These are phyloP conservation scores for Tulasnella sp. DNA, from an alignment of 768 basidiomycete species.

Conservation along the genomic window DNA sequence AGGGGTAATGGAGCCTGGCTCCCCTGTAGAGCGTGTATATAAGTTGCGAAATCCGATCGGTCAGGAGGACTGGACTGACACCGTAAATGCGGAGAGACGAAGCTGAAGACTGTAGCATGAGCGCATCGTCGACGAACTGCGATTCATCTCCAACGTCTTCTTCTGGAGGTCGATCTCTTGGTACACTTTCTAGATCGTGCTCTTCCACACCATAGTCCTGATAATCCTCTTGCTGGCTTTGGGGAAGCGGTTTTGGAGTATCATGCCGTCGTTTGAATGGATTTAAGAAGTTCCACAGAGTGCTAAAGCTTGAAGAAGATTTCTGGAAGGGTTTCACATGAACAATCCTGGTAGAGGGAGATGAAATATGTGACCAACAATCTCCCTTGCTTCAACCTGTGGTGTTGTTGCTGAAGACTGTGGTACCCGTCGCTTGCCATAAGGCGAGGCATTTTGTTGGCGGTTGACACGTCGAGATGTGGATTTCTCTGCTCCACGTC, in stretches of 20 bases:
- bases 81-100: too few species aligned
- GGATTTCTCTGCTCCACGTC: slow-evolving; percentile 26
- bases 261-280: background rate
- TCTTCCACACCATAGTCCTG: background rate
- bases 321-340: background rate
- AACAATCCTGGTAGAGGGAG: too few species aligned
- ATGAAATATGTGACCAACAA: too few species aligned
- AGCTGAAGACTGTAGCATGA: too few species aligned
- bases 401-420: background rate
- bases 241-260: background rate
- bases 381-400: background rate
- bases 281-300: background rate
- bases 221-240: background rate
- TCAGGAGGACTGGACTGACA: background rate
- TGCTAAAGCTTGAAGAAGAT: background rate
- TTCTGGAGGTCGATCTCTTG: background rate
- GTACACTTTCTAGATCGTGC: background rate
- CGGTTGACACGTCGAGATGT: background rate
- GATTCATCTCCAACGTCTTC: background rate
- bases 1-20: slow-evolving; percentile 9
- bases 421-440: background rate
- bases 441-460: slow-evolving; percentile 3
- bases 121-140: background rate
- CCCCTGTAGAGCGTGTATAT: background rate
- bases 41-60: background rate